Base-by-base conservation (phyloP, 2,329 filamentous ascomycete genomes). In the Colletotrichum agaves region DNA sequence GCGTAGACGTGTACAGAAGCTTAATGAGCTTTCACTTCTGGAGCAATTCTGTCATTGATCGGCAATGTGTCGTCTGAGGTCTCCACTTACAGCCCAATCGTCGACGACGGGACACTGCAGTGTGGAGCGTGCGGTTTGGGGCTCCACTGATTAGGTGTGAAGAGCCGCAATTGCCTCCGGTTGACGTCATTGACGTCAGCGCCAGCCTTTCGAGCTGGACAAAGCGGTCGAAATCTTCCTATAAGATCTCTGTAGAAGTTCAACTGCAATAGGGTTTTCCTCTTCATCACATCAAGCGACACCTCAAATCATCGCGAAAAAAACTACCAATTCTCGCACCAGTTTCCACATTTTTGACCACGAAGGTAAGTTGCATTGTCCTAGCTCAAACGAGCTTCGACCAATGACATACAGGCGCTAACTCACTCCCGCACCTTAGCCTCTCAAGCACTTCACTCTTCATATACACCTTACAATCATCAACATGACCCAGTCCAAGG, bases 401-500 rank as follows among this genome's bases (percentile, higher is more conserved):
- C 47, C 33, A 68, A 59, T 39, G 2, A 19, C 31, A 35, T 13
- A 19, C 33, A 11, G 27, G 44, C 33, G 39, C 61, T 68, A 60
- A 68, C 65, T 53, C 21, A 19, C 23, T 44, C 19, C 6, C 8
- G 5, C 41, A 37, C 23, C 31, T 39, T 39, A 63, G 17, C 27
- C 8, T 37, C 21, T 15, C n/a, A 35, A 8, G 7, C 41, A n/a
- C 41, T n/a, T n/a, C 27, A 15, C 13, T 33, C 15, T 23, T 49
- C 46, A 21, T 3, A 2, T 21, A 49, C 21, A 41, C 23, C 23
- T 33, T 19, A 44, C 39, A 31, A 19, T 13, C 53, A 39, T 13
- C 44, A 58, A 61, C 47, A 84, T 84, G 82, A 69, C 80, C 71
- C 75, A 82, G 63, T 83, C 82, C 80, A 93, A 92, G 79, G 77